phyloP scores from a whole-genome alignment of 2,329 filamentous ascomycete species.

The Fusarium sp. region DNA sequence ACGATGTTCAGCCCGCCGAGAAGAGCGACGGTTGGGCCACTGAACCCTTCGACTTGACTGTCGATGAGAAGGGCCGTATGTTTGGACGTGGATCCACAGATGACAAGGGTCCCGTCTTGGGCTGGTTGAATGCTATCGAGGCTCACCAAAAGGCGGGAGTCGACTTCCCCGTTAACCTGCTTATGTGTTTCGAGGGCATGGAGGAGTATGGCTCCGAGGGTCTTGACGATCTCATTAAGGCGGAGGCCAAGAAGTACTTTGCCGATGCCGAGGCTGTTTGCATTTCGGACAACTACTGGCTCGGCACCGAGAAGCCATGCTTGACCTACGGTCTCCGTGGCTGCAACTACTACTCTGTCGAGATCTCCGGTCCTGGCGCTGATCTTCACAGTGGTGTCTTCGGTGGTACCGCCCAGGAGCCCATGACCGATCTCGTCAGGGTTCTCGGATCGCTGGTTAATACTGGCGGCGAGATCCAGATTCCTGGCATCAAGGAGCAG shows the following conservation, averaged over 20 bases:
- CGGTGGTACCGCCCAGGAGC: conserved; percentile 95
- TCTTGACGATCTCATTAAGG: conserved; percentile 92
- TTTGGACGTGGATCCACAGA: conserved; percentile 96
- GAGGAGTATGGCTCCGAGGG: conserved; percentile 99
- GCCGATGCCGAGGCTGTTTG: conserved; percentile 96
- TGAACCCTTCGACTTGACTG: conserved; percentile 89
- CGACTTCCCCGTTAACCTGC: conserved; percentile 95
- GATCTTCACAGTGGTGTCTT: conserved; percentile 98
- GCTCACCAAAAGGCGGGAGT: conserved; percentile 95
- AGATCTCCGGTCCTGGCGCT: conserved; percentile 90
- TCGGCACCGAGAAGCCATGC: conserved; percentile 98
- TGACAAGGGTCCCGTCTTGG: conserved; percentile 97
- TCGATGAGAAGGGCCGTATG: conserved; percentile 95
- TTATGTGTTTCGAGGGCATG: conserved; percentile 99
- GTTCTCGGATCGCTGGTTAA: conserved; percentile 90
- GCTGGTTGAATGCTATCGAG: conserved; percentile 98
- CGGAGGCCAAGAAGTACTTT: conserved; percentile 94
- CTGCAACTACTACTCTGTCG: conserved; percentile 97
- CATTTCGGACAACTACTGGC: conserved; percentile 99
- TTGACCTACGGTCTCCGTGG: conserved; percentile 97
- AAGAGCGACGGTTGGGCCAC: conserved; percentile 96
- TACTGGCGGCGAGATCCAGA: conserved; percentile 90
- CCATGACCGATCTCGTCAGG: conserved; percentile 94
- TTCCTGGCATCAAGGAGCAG: conserved; percentile 94
- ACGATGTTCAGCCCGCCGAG: conserved; percentile 96